Evolutionary conservation across 345 rosid genomes (phyloP), one percentile per base, ranked within the genome.

Genomic region (Populus nigra): DNA sequence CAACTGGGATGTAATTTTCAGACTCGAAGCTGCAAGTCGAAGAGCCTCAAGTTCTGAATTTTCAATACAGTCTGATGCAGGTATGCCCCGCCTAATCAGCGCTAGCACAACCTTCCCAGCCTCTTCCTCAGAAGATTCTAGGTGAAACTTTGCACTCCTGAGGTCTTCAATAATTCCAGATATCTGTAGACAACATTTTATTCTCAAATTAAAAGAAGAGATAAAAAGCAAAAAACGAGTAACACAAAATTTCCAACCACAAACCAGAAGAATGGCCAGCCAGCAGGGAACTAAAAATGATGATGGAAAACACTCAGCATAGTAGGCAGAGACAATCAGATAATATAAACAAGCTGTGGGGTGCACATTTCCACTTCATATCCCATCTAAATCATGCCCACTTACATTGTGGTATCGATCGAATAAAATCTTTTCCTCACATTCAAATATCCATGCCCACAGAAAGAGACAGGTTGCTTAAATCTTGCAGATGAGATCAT

Each of bases 111-210:
- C 76, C 69, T 76, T 71, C 23, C 87, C 84, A 38, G 84, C 88
- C 71, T 88, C 87, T 27, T 66, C 76, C 76, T 88, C 90, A 11
- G 85, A 72, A 31, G 86, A 80, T 41, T 84, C 86, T 31, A 88
- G 2, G 3, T 4, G 50, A 73, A 86, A 85, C 63, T 69, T 69
- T 70, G 84, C 76, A 61, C 31, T 29, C 77, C 77, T 77, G 38
- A 86, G 82, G 45, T 86, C 87, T 74, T 71, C 71, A 33, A 83
- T 41, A 68, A 84, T 84, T 65, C 68, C 79, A 76, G 81, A 79
- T 43, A 88, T 81, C 90, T 86, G 88, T 74, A 80, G 61, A 81
- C 6, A 71, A 18, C 9, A 25, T 20, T 55, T 27, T 25, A 20
- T 23, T 35, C 18, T 69, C 38, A 69, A 33, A 22, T 50, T 59